A percentile compares a stretch with the other conserved stretches of the same genome.
Conservation (phyloP, 129 eudicot genomes). For the Centella asiatica region DNA sequence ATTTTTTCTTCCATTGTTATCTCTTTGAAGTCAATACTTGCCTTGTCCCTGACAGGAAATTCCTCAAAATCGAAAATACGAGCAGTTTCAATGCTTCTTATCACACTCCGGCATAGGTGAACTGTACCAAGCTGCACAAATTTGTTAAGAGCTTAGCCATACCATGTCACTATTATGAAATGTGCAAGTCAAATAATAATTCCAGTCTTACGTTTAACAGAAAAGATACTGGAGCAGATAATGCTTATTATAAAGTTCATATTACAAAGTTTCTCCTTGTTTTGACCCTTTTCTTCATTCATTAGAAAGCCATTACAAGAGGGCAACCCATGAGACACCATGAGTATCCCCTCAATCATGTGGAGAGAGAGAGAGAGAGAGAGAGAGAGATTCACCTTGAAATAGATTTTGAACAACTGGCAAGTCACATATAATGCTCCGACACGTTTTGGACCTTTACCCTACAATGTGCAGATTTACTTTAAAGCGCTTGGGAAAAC, state of each 20-base stretch:
- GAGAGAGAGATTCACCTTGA: constrained; percentile 45
- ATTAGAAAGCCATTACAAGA: no score
- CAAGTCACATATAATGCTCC: constrained; percentile 96
- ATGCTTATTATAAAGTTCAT: background rate
- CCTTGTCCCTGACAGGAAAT: constrained; percentile 90
- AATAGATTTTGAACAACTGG: constrained; percentile 90
- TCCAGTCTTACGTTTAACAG: constrained; percentile 6
- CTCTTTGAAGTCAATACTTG: constrained; percentile 7
- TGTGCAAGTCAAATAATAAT: background rate
- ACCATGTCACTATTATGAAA: background rate
- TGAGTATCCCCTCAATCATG: no score
- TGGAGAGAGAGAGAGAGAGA: background rate
- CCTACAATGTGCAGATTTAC: constrained; percentile 29
- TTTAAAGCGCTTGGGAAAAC: constrained; percentile 2
- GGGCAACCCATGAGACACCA: no score
- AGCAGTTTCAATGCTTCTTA: constrained; percentile 98
- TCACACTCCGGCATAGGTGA: constrained; percentile 93
- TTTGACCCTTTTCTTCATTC: no score
- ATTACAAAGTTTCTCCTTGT: background rate
- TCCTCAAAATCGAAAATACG: constrained; percentile 97
- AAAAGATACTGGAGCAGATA: background rate
- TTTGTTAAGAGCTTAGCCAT: background rate
- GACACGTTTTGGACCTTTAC: constrained; percentile 96
- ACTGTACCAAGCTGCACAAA: constrained; percentile 84
- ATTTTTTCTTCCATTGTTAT: background rate